Conservation (phyloP, 1,284 basidiomycete species). For the Pholiota adiposa region DNA sequence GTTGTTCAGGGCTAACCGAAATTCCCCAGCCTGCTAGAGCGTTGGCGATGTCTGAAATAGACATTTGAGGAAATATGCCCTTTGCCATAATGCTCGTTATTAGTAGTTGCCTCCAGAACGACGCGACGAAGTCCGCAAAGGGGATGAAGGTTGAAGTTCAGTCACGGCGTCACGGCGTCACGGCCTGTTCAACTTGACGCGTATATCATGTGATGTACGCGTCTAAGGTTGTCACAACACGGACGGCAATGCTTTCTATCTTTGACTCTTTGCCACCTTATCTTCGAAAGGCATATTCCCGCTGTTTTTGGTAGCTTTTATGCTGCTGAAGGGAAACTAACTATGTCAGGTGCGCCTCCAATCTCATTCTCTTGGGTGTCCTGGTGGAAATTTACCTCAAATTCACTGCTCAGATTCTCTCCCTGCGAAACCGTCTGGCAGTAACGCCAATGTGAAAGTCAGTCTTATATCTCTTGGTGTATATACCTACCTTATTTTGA, state of each 20-base stretch:
- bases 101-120: no score
- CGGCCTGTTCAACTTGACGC: conserved; percentile 15
- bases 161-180: no score
- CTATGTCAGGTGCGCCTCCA: not conserved
- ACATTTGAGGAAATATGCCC: conserved; percentile 66
- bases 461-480: not conserved
- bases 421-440: conserved; percentile 1
- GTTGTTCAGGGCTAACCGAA: conserved; percentile 68
- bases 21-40: conserved; percentile 70
- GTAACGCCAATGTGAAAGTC: conserved; percentile 3
- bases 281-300: not conserved
- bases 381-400: not conserved
- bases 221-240: conserved; percentile 25
- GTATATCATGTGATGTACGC: conserved; percentile 34
- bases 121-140: no score
- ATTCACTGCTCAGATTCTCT: not conserved
- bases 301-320: no score
- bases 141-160: not conserved
- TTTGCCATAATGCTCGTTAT: conserved; percentile 43
- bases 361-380: not conserved
- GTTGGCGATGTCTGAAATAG: conserved; percentile 60
- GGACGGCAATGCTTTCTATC: no score
- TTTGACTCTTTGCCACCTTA: not conserved
- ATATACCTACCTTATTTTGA: not conserved
- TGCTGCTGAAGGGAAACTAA: no score